Percentiles rank a stretch among this genome's conserved stretches.
phyloP scores from a whole-genome alignment of 2,329 filamentous ascomycete species.

The Sordariomycetes sp. region DNA sequence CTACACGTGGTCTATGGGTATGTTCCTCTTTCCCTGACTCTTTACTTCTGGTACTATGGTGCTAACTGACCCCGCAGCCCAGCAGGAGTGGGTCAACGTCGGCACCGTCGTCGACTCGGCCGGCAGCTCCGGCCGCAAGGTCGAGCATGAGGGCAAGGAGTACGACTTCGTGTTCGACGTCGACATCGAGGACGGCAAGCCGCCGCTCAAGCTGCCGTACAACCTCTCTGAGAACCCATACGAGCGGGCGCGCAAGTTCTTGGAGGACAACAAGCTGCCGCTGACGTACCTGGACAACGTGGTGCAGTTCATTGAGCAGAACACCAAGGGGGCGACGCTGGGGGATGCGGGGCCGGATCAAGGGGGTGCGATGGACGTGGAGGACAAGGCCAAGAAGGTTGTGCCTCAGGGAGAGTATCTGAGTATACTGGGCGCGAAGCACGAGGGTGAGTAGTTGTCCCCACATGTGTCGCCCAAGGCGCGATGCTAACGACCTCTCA shows the following conservation, averaged over 20 bases:
- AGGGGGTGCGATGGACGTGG: constrained; percentile 56
- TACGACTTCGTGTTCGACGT: constrained; percentile 98
- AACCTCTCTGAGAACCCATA: constrained; percentile 90
- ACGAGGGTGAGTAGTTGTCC: constrained; percentile 29
- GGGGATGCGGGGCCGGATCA: constrained; percentile 46
- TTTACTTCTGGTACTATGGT: neutral
- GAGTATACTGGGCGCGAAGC: constrained; percentile 64
- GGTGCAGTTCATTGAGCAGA: constrained; percentile 82
- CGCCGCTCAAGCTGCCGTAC: constrained; percentile 85
- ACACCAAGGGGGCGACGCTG: constrained; percentile 79
- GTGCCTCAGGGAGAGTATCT: constrained; percentile 75
- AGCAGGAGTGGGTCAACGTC: constrained; percentile 72
- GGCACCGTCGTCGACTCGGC: constrained; percentile 91
- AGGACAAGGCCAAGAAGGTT: constrained; percentile 38
- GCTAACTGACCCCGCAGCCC: constrained; percentile 21
- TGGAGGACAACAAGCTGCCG: constrained; percentile 79
- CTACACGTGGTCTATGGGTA: constrained; percentile 69
- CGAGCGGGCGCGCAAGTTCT: constrained; percentile 82
- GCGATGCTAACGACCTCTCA: constrained; percentile 11
- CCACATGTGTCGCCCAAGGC: too few species aligned
- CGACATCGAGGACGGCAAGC: constrained; percentile 89
- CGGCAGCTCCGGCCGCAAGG: constrained; percentile 70
- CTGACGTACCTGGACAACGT: constrained; percentile 84
- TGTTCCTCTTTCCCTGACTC: constrained; percentile 11
- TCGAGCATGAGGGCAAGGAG: constrained; percentile 68